These are phyloP conservation scores for Bipolaris bicolor DNA, from an alignment of 2,329 filamentous ascomycete genomes.

Conservation along the genomic window DNA sequence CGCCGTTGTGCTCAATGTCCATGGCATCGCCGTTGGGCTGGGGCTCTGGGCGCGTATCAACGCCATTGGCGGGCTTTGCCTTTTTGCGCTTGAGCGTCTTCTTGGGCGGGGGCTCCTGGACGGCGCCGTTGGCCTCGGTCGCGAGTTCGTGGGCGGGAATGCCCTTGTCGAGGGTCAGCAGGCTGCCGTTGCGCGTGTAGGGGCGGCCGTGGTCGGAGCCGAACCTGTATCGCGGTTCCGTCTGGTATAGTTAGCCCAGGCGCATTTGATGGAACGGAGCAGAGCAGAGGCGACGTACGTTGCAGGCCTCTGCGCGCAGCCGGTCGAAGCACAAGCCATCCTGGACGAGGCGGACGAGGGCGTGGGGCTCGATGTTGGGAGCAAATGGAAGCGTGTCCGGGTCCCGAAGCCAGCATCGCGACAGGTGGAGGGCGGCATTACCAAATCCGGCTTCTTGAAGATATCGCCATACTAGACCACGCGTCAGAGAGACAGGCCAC, in stretches of 20 bases:
- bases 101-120: slow-evolving; percentile 40
- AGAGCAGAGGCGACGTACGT: slow-evolving; percentile 31
- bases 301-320: slow-evolving; percentile 45
- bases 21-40: slow-evolving; percentile 56
- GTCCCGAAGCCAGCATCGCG: slow-evolving; percentile 67
- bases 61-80: slow-evolving; percentile 40
- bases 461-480: slow-evolving; percentile 64
- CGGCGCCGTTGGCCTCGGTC: slow-evolving; percentile 41
- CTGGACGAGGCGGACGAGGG: slow-evolving; percentile 67
- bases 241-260: slow-evolving; percentile 34
- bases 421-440: slow-evolving; percentile 65
- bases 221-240: slow-evolving; percentile 45
- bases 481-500: slow-evolving; percentile 18
- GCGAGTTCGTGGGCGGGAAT: slow-evolving; percentile 45
- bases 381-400: slow-evolving; percentile 68
- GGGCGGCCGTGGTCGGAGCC: slow-evolving; percentile 49
- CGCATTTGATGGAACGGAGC: neutral
- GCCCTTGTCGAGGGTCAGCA: slow-evolving; percentile 45
- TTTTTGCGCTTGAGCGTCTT: slow-evolving; percentile 46
- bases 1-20: slow-evolving; percentile 52
- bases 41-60: slow-evolving; percentile 38
- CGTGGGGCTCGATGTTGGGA: slow-evolving; percentile 62
- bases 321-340: slow-evolving; percentile 63
- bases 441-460: slow-evolving; percentile 56
- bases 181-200: slow-evolving; percentile 48